phyloP scores from a whole-genome alignment of 2,329 filamentous ascomycete species.

The Diplodia scrobiculata region DNA sequence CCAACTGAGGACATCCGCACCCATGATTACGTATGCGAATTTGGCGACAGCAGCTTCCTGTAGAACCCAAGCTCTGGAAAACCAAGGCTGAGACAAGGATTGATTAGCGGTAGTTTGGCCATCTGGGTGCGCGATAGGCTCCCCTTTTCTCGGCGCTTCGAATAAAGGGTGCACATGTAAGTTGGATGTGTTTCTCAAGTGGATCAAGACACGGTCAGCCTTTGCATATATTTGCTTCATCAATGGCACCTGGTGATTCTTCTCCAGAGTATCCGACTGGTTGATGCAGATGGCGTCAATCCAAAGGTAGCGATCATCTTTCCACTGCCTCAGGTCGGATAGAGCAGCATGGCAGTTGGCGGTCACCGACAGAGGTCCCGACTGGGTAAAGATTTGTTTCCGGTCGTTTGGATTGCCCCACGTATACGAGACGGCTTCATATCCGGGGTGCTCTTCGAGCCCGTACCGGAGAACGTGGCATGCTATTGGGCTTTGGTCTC shows the following conservation, averaged over 20 bases:
- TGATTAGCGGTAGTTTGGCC: neutral
- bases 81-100: neutral
- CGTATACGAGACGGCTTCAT: conserved; percentile 31
- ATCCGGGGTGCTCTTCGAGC: conserved; percentile 16
- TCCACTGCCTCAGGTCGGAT: neutral
- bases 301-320: neutral
- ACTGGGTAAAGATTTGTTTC: conserved; percentile 2
- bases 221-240: conserved; percentile 6
- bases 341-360: neutral
- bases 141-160: neutral
- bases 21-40: neutral
- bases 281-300: conserved; percentile 25
- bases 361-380: neutral
- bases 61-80: conserved; percentile 4
- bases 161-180: neutral
- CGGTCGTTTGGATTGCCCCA: conserved; percentile 29
- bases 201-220: conserved; percentile 31
- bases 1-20: neutral
- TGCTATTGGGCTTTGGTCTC: neutral
- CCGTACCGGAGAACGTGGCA: neutral
- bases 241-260: conserved; percentile 10
- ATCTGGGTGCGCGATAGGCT: neutral
- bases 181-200: neutral
- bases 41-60: conserved; percentile 1
- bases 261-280: neutral